Conservation (phyloP, 164 flowering plant species). For the Sextonia rubra region DNA sequence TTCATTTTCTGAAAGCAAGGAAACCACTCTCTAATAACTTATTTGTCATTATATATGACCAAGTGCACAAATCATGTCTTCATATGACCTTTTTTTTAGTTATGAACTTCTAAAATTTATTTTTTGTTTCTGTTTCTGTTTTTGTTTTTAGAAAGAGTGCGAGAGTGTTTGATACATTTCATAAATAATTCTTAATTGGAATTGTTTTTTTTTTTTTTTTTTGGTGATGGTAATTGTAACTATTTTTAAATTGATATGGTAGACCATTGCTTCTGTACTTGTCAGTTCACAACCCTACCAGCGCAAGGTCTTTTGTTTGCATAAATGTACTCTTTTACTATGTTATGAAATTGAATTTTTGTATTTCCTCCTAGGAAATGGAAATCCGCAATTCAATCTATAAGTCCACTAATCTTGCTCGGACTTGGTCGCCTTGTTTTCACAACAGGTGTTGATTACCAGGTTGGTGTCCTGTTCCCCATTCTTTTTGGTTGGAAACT, state of each 20-base stretch:
- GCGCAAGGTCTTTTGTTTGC: neutral
- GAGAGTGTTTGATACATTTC: neutral
- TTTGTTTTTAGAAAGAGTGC: too few species aligned
- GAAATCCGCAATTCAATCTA: slow-evolving; percentile 49
- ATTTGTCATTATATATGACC: too few species aligned
- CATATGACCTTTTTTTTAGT: too few species aligned
- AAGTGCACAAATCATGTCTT: too few species aligned
- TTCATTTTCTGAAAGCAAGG: too few species aligned
- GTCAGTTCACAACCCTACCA: neutral
- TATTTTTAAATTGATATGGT: neutral
- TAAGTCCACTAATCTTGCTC: slow-evolving; percentile 66
- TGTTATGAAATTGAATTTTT: neutral
- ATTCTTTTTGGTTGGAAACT: neutral
- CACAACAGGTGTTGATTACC: slow-evolving; percentile 78
- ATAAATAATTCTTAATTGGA: neutral
- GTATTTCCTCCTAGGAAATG: slow-evolving; percentile 40
- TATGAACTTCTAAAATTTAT: too few species aligned
- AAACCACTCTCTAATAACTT: too few species aligned
- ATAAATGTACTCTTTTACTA: neutral
- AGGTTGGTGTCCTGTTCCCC: slow-evolving; percentile 39
- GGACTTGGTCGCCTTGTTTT: slow-evolving; percentile 77
- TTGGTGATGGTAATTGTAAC: too few species aligned
- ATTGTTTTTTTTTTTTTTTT: too few species aligned
- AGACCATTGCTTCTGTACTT: neutral
- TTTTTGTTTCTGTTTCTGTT: too few species aligned